Base-by-base conservation (phyloP, 1,284 basidiomycete species). In the Athelia sp. region DNA sequence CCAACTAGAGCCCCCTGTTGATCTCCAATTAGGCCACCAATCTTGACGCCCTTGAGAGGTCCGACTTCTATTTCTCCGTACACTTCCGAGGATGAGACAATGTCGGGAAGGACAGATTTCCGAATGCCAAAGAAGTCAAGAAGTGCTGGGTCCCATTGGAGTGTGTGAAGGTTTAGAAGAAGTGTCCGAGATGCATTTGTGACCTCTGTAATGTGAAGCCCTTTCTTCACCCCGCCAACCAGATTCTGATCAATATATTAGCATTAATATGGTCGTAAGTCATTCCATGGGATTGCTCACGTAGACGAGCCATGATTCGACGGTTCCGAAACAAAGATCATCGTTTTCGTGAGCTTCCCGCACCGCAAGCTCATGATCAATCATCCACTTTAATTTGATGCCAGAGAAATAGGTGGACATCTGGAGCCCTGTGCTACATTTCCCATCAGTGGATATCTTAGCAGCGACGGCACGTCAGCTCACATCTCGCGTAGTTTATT, bases 181-280 rank as follows among this genome's bases (percentile, higher is more conserved):
- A 99, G 85, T 0, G 96, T 98, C 43, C 96, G 87, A 2, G 95
- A 98, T 2, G 96, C 96, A 65, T 99, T 99, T 49, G 93, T 93
- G n/a, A 92, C 87, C 66, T 99, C 96, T 56, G 87, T 88, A 55
- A 97, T 82, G 69, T 98, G 94, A n/a, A 91, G 71, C 43, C 82
- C 82, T 32, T 75, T 75, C 48, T 74, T 59, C 1, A 71, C 69
- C 21, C 88, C 87, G 50, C 93, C 93, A 4, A 93, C 87, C 17
- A 96, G 75, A 67, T 94, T 92, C 90, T 94, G 36, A n/a, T n/a
- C 46, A 50, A 43, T 50, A 2, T 23, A 29, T 45, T 40, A 45
- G 46, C 52, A 52, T 38, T 46, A n/a, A 42, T 49, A 19, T 36
- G 26, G 45, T 38, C 35, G 43, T 53, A 26, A n/a, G 29, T n/a